Evolutionary conservation across 2,329 filamentous ascomycete genomes (phyloP), one percentile per base, ranked within the genome.

Genomic region (Trichoderma sp.): DNA sequence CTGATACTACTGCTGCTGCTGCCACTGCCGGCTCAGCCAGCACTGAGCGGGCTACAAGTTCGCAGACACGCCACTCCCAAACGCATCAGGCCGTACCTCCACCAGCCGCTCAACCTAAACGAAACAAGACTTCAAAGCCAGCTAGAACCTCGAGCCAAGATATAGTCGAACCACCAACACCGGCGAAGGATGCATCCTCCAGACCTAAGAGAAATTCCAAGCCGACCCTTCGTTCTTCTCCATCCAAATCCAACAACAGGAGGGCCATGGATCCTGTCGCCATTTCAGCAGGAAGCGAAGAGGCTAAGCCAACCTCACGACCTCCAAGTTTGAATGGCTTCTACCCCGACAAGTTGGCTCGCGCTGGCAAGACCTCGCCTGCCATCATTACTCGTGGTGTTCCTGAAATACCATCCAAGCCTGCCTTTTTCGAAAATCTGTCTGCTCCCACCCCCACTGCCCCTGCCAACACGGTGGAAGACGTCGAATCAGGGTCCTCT

Each of bases 401-500:
- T 11, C 82, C 83, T 3, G 84, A 84, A 56, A 80, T 84, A 24
- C 82, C 85, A 6, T 75, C 81, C 1, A 83, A 82, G 53, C 82
- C 84, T 6, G 81, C 81, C 0, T 85, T 86, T 62, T 85, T 85
- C 60, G 85, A 85, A 64, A 84, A 84, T 59, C 78, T 86, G 4
- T 79, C 83, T 5, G 77, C 81, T 41, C 80, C 82, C 14, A 53
- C 76, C 4, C 62, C 78, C 9, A 41, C 71, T 45, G 29, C 64
- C 24, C 63, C 56, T 9, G 7, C 62, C 16, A 24, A 21, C 11
- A 24, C 59, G 18, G 64, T 56, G 12, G 74, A 78, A 12, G 78
- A 80, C 60, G 67, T 79, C 7, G 77, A 77, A 6, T 65, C 76
- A 14, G 76, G 75, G 6, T 77, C 78, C 1, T 78, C 79, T 8